Conservation (phyloP, 805 yeast species). For the Yarrowia osloensis region DNA sequence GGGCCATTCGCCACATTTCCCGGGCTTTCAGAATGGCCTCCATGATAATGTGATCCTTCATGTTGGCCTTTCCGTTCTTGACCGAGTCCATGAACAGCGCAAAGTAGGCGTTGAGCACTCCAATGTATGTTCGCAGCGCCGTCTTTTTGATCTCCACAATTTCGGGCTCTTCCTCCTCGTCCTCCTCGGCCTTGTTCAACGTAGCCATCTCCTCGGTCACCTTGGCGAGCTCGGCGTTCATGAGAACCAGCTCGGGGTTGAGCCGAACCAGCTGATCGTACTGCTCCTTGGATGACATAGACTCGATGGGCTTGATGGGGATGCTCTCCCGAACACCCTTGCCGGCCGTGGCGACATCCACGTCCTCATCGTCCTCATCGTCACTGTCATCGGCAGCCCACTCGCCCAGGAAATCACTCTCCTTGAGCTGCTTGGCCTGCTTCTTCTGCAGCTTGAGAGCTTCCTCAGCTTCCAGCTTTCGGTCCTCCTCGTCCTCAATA, state of each 20-base stretch:
- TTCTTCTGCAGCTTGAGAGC: constrained; percentile 83
- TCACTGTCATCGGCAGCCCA: constrained; percentile 52
- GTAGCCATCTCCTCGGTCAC: constrained; percentile 41
- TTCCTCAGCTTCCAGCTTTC: constrained; percentile 79
- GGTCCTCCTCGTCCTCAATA: constrained; percentile 72
- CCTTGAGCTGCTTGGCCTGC: constrained; percentile 64
- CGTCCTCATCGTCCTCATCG: constrained; percentile 69
- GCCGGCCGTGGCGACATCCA: constrained; percentile 74
- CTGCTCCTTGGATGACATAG: constrained; percentile 49
- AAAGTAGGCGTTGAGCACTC: constrained; percentile 75
- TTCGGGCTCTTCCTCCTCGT: constrained; percentile 31
- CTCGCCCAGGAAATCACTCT: constrained; percentile 49
- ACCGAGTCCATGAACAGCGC: constrained; percentile 66
- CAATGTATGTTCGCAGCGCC: constrained; percentile 78
- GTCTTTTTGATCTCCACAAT: constrained; percentile 52
- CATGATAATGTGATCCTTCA: constrained; percentile 91
- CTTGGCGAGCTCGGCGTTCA: constrained; percentile 61
- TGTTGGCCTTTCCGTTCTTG: constrained; percentile 54
- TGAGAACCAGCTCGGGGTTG: constrained; percentile 83
- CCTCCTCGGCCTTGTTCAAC: constrained; percentile 31
- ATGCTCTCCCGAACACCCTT: constrained; percentile 50
- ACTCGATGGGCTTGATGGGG: constrained; percentile 38
- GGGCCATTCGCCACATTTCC: constrained; percentile 88
- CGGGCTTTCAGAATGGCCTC: constrained; percentile 76
- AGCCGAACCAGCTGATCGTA: constrained; percentile 53